These are phyloP conservation scores for Tritrichomonas musculus DNA, from an alignment of 208 protist genomes.

Conservation along the genomic window DNA sequence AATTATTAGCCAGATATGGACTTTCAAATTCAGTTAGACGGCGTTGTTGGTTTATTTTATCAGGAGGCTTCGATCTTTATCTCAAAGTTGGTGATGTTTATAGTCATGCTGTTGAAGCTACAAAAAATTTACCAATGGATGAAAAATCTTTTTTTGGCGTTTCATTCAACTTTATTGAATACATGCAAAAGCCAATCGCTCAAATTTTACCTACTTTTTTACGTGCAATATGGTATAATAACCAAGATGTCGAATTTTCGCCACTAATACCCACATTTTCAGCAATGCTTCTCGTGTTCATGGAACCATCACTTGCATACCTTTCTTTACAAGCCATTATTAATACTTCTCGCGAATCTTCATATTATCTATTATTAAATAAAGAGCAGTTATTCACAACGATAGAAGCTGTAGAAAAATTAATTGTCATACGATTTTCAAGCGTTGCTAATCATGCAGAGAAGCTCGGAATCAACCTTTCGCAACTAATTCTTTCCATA, in stretches of 20 bases:
- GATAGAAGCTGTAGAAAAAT: neutral
- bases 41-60: too few relatives aligned
- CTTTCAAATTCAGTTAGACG: too few relatives aligned
- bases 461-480: neutral
- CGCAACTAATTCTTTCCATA: neutral
- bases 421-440: too few relatives aligned
- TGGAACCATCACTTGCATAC: neutral
- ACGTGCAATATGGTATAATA: neutral
- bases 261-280: neutral
- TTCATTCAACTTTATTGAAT: too few relatives aligned
- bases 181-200: too few relatives aligned
- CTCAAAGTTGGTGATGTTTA: too few relatives aligned
- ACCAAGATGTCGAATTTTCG: neutral
- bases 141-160: too few relatives aligned
- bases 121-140: too few relatives aligned
- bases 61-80: too few relatives aligned
- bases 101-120: too few relatives aligned
- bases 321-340: neutral
- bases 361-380: neutral
- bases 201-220: neutral
- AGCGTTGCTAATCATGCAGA: neutral
- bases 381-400: too few relatives aligned
- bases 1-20: too few relatives aligned
- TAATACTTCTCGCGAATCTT: neutral
- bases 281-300: neutral